Evolutionary conservation across 2,329 filamentous ascomycete genomes (phyloP).

Genomic region (Pyricularia grisea): DNA sequence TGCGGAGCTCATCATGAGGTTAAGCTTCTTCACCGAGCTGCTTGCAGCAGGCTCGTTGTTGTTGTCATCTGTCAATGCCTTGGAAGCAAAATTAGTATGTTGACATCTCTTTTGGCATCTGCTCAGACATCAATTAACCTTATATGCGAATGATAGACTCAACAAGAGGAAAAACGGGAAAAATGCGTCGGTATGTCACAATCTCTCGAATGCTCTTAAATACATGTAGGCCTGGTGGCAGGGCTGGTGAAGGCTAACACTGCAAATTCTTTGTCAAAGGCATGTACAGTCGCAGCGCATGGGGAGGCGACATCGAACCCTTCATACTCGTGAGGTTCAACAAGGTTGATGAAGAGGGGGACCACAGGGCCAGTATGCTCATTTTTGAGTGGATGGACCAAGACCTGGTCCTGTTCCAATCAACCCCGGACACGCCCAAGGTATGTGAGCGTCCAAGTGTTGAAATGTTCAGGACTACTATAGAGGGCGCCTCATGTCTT

Average conservation of each 20-base stretch:
- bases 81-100: constrained; percentile 48
- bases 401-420: constrained; percentile 62
- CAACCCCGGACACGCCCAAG: constrained; percentile 41
- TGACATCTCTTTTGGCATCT: background rate
- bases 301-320: constrained; percentile 81
- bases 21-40: constrained; percentile 28
- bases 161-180: constrained; percentile 68
- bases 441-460: constrained; percentile 27
- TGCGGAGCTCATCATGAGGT: background rate
- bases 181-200: constrained; percentile 55
- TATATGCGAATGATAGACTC: constrained; percentile 45
- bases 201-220: background rate
- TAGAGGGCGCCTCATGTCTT: background rate
- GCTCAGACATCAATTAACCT: background rate
- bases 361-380: constrained; percentile 73
- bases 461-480: background rate
- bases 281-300: constrained; percentile 87
- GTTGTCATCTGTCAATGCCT: constrained; percentile 39
- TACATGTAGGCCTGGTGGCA: background rate
- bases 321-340: constrained; percentile 80
- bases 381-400: constrained; percentile 94
- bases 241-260: background rate
- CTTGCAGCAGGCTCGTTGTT: constrained; percentile 44
- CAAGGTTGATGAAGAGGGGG: constrained; percentile 48
- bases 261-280: constrained; percentile 36